Conservation (phyloP, 176 grass and related monocot genomes). For the Triticum monococcum region DNA sequence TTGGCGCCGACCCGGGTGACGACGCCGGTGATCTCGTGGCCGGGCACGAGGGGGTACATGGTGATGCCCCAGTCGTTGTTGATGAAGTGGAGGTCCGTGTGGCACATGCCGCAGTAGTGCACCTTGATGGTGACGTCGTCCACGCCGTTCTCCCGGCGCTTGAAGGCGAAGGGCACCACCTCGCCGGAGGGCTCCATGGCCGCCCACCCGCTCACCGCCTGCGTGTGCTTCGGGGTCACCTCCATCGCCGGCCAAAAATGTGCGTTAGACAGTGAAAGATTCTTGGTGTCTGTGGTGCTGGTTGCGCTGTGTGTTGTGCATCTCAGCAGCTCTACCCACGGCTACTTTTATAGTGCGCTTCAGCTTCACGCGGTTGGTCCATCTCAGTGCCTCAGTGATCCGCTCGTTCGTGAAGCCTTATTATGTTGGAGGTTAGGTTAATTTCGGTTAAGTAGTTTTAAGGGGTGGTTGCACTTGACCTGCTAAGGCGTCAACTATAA, state of each 20-base stretch:
- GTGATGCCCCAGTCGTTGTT: slow-evolving; percentile 86
- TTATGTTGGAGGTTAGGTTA: neutral
- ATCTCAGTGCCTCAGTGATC: too few relatives aligned
- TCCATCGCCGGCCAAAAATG: slow-evolving; percentile 20
- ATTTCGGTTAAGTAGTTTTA: too few relatives aligned
- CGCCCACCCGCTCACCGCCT: slow-evolving; percentile 68
- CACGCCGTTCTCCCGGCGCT: slow-evolving; percentile 57
- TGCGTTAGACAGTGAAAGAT: neutral
- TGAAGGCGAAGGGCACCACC: slow-evolving; percentile 62
- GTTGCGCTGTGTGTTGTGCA: too few relatives aligned
- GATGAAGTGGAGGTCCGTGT: slow-evolving; percentile 74
- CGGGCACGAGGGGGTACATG: slow-evolving; percentile 68
- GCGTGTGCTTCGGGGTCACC: slow-evolving; percentile 62
- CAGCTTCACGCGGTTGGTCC: neutral
- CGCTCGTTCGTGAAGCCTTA: neutral
- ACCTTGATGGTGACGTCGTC: slow-evolving; percentile 83
- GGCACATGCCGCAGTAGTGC: slow-evolving; percentile 81
- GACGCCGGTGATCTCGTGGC: slow-evolving; percentile 81
- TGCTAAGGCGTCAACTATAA: neutral
- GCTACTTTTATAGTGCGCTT: slow-evolving; percentile 30
- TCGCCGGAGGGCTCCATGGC: slow-evolving; percentile 55
- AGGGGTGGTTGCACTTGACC: neutral
- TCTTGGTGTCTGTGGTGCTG: neutral
- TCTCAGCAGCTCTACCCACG: too few relatives aligned
- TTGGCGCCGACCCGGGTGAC: slow-evolving; percentile 52